Evolutionary conservation across 2,329 filamentous ascomycete genomes (phyloP).

Genomic region (Monosporascus sp.): DNA sequence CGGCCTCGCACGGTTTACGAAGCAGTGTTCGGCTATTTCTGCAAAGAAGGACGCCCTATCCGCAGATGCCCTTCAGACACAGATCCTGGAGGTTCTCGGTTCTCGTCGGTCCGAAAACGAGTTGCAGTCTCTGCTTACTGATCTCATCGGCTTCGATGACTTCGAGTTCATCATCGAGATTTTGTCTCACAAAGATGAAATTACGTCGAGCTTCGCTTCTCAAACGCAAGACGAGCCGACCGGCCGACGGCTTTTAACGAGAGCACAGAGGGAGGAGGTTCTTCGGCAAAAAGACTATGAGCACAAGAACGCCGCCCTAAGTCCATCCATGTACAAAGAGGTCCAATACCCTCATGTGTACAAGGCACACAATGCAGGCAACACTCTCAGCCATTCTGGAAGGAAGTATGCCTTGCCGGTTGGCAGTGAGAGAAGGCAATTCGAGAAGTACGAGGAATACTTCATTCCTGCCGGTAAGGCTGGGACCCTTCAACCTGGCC

Average conservation of each 20-base stretch:
- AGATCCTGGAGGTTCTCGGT: constrained; percentile 69
- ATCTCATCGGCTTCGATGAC: constrained; percentile 89
- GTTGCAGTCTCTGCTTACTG: constrained; percentile 83
- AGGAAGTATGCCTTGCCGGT: constrained; percentile 76
- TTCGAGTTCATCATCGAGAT: constrained; percentile 89
- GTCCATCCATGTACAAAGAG: constrained; percentile 65
- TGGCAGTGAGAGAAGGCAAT: constrained; percentile 66
- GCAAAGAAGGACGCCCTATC: constrained; percentile 61
- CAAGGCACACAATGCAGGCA: constrained; percentile 75
- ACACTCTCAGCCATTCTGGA: constrained; percentile 74
- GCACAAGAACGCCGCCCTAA: constrained; percentile 74
- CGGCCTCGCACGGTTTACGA: constrained; percentile 64
- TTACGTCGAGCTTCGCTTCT: constrained; percentile 45
- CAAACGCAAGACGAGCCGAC: constrained; percentile 29
- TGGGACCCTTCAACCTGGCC: constrained; percentile 65
- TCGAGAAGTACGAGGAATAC: constrained; percentile 83
- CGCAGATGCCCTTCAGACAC: constrained; percentile 65
- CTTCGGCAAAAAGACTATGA: constrained; percentile 70
- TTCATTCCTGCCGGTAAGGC: constrained; percentile 77
- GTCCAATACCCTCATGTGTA: constrained; percentile 92
- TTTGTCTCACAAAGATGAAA: constrained; percentile 68
- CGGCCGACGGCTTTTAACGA: constrained; percentile 59
- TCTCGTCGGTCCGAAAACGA: constrained; percentile 71
- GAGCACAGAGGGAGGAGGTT: constrained; percentile 71
- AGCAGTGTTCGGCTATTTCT: constrained; percentile 64